Conservation (phyloP, 352 stramenopile genomes). For the Elongisporangium anandrum region DNA sequence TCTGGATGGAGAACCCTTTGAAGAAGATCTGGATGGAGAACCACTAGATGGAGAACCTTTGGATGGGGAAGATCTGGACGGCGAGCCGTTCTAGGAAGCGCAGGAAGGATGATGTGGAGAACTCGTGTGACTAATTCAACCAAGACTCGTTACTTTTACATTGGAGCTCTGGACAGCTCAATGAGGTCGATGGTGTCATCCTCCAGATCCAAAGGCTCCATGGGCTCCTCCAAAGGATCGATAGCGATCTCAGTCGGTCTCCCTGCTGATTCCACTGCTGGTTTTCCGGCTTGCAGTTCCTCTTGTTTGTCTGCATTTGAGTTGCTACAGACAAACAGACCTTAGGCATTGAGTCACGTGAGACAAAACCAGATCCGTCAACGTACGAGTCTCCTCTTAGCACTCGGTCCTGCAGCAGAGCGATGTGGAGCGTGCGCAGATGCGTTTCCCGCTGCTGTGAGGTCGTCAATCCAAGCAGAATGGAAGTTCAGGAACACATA, state of each 20-base stretch:
- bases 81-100: slow-evolving; percentile 19
- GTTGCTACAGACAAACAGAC: slow-evolving; percentile 4
- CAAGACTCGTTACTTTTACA: background rate
- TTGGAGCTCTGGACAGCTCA: background rate
- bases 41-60: slow-evolving; percentile 32
- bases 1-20: too few relatives aligned
- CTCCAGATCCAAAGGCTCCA: slow-evolving; percentile 4
- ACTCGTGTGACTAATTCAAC: background rate
- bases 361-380: slow-evolving; percentile 1
- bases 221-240: slow-evolving; percentile 16
- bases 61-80: slow-evolving; percentile 45
- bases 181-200: background rate
- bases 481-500: background rate
- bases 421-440: slow-evolving; percentile 49
- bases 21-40: slow-evolving; percentile 31
- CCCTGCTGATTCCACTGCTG: slow-evolving; percentile 15
- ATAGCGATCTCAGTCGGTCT: slow-evolving; percentile 19
- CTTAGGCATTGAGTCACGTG: slow-evolving; percentile 9
- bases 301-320: slow-evolving; percentile 1
- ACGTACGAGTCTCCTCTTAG: background rate
- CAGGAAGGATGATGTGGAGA: too few relatives aligned
- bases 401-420: slow-evolving; percentile 31
- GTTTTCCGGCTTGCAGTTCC: slow-evolving; percentile 5
- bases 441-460: slow-evolving; percentile 58
- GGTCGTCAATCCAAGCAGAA: slow-evolving; percentile 5